These are phyloP conservation scores for Pseudohyphozyma bogoriensis DNA, from an alignment of 768 basidiomycete species.

Conservation along the genomic window DNA sequence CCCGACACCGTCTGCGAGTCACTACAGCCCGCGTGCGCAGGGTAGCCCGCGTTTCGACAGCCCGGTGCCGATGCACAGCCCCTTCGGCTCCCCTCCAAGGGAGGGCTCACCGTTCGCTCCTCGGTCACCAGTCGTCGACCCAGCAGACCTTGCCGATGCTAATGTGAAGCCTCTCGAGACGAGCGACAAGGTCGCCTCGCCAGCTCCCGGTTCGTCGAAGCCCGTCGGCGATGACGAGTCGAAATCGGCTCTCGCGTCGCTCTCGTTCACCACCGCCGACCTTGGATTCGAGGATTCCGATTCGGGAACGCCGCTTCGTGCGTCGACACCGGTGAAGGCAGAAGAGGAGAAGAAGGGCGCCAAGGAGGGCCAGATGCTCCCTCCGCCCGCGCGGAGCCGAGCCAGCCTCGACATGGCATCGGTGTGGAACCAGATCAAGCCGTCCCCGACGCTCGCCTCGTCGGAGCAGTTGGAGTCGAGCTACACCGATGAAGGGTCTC, in stretches of 20 bases:
- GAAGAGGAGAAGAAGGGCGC: not conserved
- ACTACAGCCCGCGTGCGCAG: not conserved
- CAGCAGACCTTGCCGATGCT: not conserved
- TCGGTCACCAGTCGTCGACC: not conserved
- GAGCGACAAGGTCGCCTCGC: too few species aligned
- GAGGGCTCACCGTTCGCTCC: not conserved
- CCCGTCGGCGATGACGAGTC: too few species aligned
- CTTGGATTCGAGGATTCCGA: slow-evolving; percentile 8
- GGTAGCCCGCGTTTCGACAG: too few species aligned
- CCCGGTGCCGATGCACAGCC: too few species aligned
- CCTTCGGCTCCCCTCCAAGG: not conserved
- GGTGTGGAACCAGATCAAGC: slow-evolving; percentile 29
- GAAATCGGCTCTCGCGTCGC: not conserved
- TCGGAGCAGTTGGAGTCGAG: not conserved
- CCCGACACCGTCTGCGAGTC: too few species aligned
- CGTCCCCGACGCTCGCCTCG: slow-evolving; percentile 15
- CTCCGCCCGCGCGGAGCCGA: slow-evolving; percentile 2
- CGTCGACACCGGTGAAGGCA: not conserved
- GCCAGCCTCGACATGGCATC: slow-evolving; percentile 29
- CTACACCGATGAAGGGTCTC: not conserved
- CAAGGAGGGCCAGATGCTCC: not conserved
- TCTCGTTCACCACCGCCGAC: slow-evolving; percentile 5
- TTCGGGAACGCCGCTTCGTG: not conserved
- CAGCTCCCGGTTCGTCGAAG: too few species aligned
- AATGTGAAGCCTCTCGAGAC: too few species aligned